Percentiles rank a stretch among this genome's conserved stretches.
phyloP scores from a whole-genome alignment of 1,139 yeast species.

The Pneumocystis murina region DNA sequence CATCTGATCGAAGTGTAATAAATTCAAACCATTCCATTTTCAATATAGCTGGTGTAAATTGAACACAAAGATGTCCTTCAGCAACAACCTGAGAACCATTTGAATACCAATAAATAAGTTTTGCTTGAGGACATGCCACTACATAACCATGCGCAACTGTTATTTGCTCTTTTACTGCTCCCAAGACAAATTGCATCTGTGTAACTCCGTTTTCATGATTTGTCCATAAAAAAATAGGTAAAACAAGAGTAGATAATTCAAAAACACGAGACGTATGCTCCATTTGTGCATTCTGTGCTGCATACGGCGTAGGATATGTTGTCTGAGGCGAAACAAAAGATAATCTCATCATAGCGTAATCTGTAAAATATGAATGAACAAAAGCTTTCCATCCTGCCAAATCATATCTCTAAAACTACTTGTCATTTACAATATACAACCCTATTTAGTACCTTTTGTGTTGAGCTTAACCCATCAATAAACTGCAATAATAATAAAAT shows the following conservation, averaged over 20 bases:
- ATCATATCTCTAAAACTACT: neutral
- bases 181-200: slow-evolving; percentile 26
- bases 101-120: slow-evolving; percentile 4
- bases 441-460: neutral
- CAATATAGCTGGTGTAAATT: slow-evolving; percentile 4
- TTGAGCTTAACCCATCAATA: neutral
- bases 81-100: slow-evolving; percentile 5
- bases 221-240: neutral
- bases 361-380: neutral
- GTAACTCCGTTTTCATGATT: neutral
- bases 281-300: neutral
- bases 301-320: neutral
- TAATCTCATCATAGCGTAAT: neutral
- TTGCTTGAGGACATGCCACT: slow-evolving; percentile 7
- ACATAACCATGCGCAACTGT: slow-evolving; percentile 2
- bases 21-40: slow-evolving; percentile 7
- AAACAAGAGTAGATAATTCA: neutral
- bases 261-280: neutral
- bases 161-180: slow-evolving; percentile 2
- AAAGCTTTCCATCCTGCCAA: neutral
- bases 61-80: slow-evolving; percentile 4
- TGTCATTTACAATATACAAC: neutral
- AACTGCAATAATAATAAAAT: neutral
- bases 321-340: neutral
- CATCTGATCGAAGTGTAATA: slow-evolving; percentile 1